A percentile compares a stretch with the other conserved stretches of the same genome.
These are phyloP conservation scores for Irpex sp. DNA, from an alignment of 1,284 basidiomycete genomes.

Conservation along the genomic window DNA sequence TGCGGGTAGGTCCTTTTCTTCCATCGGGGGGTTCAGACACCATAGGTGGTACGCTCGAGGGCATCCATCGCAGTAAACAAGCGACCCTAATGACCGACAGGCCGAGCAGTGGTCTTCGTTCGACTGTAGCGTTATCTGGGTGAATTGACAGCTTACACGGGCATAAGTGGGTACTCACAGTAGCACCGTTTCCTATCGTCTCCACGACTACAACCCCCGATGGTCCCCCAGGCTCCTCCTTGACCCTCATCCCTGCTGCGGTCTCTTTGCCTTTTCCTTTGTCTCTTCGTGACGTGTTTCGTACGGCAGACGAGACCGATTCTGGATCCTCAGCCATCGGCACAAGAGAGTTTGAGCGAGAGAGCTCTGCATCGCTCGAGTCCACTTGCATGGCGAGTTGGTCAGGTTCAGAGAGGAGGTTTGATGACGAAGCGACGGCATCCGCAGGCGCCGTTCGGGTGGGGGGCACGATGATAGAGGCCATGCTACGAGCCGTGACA, in stretches of 20 bases:
- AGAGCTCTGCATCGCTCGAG: slow-evolving; percentile 42
- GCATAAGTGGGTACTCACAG: slow-evolving; percentile 8
- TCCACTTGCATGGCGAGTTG: slow-evolving; percentile 41
- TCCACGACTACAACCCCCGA: slow-evolving; percentile 20
- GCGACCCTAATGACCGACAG: slow-evolving; percentile 76
- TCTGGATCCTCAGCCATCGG: slow-evolving; percentile 39
- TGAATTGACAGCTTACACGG: neutral
- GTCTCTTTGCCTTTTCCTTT: slow-evolving; percentile 67
- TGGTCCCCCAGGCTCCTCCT: slow-evolving; percentile 60
- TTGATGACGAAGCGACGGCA: slow-evolving; percentile 35
- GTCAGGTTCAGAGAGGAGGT: slow-evolving; percentile 37
- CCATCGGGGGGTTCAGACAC: slow-evolving; percentile 95
- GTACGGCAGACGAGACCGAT: slow-evolving; percentile 11
- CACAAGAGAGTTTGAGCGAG: slow-evolving; percentile 57
- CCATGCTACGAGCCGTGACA: slow-evolving; percentile 64
- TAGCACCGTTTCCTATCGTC: slow-evolving; percentile 23
- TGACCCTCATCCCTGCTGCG: slow-evolving; percentile 53
- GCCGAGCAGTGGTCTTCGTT: slow-evolving; percentile 96
- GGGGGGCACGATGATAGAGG: slow-evolving; percentile 35
- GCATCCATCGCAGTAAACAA: slow-evolving; percentile 97
- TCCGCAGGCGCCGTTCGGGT: slow-evolving; percentile 33
- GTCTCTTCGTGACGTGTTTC: slow-evolving; percentile 26
- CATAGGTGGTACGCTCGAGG: slow-evolving; percentile 94
- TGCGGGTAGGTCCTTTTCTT: slow-evolving; percentile 79
- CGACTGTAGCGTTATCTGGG: slow-evolving; percentile 39